These are phyloP conservation scores for Actinomucor elegans DNA, from an alignment of 371 early-diverging fungal species.

Conservation along the genomic window DNA sequence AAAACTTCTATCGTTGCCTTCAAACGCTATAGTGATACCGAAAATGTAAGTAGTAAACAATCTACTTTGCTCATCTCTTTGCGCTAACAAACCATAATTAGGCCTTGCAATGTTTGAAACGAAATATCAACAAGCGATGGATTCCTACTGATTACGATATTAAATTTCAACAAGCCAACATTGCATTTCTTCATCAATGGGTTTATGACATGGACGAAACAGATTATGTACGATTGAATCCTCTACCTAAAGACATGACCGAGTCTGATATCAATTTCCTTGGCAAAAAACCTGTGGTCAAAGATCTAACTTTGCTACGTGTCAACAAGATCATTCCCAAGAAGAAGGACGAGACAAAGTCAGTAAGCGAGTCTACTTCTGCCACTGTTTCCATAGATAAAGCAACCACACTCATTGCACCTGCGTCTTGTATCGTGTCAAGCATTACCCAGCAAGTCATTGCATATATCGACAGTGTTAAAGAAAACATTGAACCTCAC, in stretches of 20 bases:
- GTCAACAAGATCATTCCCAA: neutral
- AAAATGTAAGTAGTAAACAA: neutral
- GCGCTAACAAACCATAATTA: no score
- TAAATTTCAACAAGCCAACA: slow-evolving; percentile 67
- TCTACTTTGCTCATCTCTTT: no score
- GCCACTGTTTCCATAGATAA: no score
- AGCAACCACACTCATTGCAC: no score
- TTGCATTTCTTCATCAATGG: slow-evolving; percentile 78
- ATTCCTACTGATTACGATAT: slow-evolving; percentile 49
- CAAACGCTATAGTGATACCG: no score
- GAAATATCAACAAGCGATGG: neutral
- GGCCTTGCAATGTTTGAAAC: neutral
- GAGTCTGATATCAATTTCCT: slow-evolving; percentile 8
- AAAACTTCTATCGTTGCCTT: no score
- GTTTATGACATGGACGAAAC: slow-evolving; percentile 69
- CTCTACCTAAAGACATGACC: slow-evolving; percentile 38
- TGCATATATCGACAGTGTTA: neutral
- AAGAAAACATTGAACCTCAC: neutral
- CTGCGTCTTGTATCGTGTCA: no score
- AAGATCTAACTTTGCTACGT: neutral
- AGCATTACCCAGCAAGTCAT: neutral
- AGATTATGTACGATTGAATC: slow-evolving; percentile 55
- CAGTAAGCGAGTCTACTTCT: neutral
- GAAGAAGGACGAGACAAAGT: neutral
- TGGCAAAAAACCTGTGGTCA: slow-evolving; percentile 5